A percentile compares a stretch with the other conserved stretches of the same genome.
These are phyloP conservation scores for Candida broadrunensis DNA, from an alignment of 805 yeast genomes.

Conservation along the genomic window DNA sequence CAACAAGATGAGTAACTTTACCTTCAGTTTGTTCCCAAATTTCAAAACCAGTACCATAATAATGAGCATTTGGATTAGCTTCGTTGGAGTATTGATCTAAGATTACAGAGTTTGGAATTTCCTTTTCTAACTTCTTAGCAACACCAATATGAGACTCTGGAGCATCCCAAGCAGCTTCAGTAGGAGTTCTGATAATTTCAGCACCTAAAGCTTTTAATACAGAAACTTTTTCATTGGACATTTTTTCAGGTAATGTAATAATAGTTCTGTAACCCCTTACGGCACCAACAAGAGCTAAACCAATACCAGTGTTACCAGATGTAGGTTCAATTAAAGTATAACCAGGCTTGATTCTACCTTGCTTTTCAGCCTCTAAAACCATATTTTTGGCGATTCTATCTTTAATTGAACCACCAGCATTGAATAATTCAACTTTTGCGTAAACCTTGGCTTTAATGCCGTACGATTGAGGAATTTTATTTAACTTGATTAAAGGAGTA, in stretches of 20 bases:
- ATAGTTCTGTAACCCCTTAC: conserved; percentile 84
- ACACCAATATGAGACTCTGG: conserved; percentile 92
- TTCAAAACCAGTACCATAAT: conserved; percentile 79
- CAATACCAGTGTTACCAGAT: conserved; percentile 90
- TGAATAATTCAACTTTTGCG: conserved; percentile 79
- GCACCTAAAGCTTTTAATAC: conserved; percentile 89
- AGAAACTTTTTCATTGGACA: conserved; percentile 87
- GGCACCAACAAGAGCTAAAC: conserved; percentile 83
- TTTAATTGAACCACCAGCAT: conserved; percentile 88
- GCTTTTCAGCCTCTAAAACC: conserved; percentile 81
- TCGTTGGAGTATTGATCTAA: conserved; percentile 79
- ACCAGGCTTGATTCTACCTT: conserved; percentile 80
- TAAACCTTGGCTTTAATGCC: conserved; percentile 71
- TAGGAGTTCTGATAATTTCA: conserved; percentile 86
- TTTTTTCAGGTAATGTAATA: conserved; percentile 85
- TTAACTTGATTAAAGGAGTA: conserved; percentile 75
- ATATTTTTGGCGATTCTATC: conserved; percentile 85
- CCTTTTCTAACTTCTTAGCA: conserved; percentile 74
- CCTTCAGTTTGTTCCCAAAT: conserved; percentile 80
- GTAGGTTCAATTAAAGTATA: conserved; percentile 85
- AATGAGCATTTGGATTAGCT: conserved; percentile 82
- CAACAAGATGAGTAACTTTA: conserved; percentile 68
- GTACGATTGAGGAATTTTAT: conserved; percentile 70
- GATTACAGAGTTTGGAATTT: conserved; percentile 80
- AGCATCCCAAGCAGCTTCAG: conserved; percentile 90